A percentile compares a stretch with the other conserved stretches of the same genome.
These are phyloP conservation scores for Puccinellia tenuiflora DNA, from an alignment of 176 grass and related monocot species.

Conservation along the genomic window DNA sequence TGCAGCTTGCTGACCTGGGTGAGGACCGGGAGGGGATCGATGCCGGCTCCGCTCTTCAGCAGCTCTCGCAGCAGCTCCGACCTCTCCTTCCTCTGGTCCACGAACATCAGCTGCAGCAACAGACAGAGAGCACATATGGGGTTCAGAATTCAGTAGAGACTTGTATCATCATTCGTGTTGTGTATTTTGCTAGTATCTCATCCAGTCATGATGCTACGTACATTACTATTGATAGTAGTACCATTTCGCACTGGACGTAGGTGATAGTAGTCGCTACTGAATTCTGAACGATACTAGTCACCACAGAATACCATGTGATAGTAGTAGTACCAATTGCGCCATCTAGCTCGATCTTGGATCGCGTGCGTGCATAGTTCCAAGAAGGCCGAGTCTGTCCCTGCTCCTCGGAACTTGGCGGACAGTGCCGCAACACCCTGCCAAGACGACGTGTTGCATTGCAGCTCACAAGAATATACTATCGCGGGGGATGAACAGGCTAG, in stretches of 20 bases:
- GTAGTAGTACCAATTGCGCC: too few relatives aligned
- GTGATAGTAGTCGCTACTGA: too few relatives aligned
- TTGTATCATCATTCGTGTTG: background rate
- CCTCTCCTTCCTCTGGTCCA: constrained; percentile 73
- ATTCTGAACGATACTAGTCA: too few relatives aligned
- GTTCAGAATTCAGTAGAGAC: background rate
- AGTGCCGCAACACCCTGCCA: too few relatives aligned
- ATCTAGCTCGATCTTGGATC: too few relatives aligned
- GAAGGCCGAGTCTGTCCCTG: too few relatives aligned
- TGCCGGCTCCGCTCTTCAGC: constrained; percentile 47
- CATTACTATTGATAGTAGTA: too few relatives aligned
- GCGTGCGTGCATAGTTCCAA: too few relatives aligned
- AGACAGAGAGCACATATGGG: background rate
- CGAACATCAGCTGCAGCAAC: constrained; percentile 47
- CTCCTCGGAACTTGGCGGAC: too few relatives aligned
- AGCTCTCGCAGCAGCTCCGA: constrained; percentile 64
- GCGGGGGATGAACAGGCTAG: background rate
- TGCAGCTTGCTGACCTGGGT: constrained; percentile 37
- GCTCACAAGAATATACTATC: background rate
- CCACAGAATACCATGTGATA: too few relatives aligned
- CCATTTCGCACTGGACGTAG: too few relatives aligned
- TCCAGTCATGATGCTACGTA: too few relatives aligned
- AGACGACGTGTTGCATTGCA: background rate
- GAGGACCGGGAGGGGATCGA: constrained; percentile 59
- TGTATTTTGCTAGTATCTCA: background rate